Evolutionary conservation across 345 rosid genomes (phyloP).

Genomic region (Salix caprea): DNA sequence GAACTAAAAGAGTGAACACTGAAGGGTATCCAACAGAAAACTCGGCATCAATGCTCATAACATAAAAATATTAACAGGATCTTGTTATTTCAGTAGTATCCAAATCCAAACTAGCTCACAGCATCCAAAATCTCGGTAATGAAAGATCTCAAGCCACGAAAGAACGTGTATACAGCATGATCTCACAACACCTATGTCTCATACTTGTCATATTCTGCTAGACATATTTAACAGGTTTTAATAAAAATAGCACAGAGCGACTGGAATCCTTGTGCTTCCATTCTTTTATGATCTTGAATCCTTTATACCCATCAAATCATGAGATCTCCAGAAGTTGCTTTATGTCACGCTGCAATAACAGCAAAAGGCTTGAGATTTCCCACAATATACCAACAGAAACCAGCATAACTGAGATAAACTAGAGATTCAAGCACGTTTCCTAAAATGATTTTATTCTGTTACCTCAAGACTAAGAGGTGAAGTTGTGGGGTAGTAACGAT

Average conservation of each 20-base stretch:
- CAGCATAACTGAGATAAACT: too few species aligned
- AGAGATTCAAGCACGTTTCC: not conserved
- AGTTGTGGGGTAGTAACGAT: conserved; percentile 32
- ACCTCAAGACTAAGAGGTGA: conserved; percentile 31
- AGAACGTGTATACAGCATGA: not conserved
- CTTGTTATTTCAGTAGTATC: not conserved
- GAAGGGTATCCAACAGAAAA: not conserved
- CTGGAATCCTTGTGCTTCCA: not conserved
- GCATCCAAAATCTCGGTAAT: not conserved
- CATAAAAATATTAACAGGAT: not conserved
- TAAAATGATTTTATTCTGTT: not conserved
- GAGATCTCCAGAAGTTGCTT: conserved; percentile 44
- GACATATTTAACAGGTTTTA: not conserved
- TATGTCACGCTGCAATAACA: conserved; percentile 49
- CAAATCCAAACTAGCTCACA: not conserved
- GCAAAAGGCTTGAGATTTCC: not conserved
- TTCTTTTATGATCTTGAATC: not conserved
- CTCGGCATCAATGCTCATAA: not conserved
- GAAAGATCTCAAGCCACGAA: not conserved
- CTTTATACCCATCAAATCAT: conserved; percentile 1
- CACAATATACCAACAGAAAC: not conserved
- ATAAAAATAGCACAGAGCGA: not conserved
- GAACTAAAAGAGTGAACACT: not conserved
- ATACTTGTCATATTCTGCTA: not conserved
- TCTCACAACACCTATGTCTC: not conserved